Percentiles rank a stretch among this genome's conserved stretches.
Conservation (phyloP, 2,329 filamentous ascomycete species). For the Coniochaeta ligniaria region DNA sequence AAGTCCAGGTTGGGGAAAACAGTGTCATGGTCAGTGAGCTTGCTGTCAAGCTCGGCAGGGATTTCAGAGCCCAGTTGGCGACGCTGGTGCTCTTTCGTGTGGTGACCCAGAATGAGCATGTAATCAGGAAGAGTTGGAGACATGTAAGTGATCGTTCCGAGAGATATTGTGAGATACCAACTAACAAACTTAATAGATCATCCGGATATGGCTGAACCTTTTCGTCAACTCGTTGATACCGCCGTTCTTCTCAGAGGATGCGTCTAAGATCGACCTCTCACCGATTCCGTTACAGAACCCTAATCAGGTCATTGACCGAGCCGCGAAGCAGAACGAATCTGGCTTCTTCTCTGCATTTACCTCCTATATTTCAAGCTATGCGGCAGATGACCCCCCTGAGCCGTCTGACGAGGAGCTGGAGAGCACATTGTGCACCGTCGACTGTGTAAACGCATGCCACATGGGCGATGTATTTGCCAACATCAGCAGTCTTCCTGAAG, state of each 20-base stretch:
- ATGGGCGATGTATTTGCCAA: constrained; percentile 78
- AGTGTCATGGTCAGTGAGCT: constrained; percentile 98
- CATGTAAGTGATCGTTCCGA: constrained; percentile 46
- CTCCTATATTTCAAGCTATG: constrained; percentile 97
- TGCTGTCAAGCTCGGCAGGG: constrained; percentile 88
- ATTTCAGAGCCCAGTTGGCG: constrained; percentile 88
- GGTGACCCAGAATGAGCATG: constrained; percentile 73
- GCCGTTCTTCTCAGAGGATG: constrained; percentile 60
- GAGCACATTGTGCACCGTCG: constrained; percentile 87
- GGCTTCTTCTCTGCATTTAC: constrained; percentile 92
- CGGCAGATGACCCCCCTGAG: constrained; percentile 93
- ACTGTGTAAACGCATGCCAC: constrained; percentile 86
- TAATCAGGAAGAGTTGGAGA: constrained; percentile 72
- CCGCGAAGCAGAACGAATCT: constrained; percentile 66
- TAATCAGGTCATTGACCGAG: constrained; percentile 87
- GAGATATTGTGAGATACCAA: neutral
- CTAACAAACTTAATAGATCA: constrained; percentile 45
- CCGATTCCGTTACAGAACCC: constrained; percentile 86
- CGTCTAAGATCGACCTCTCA: constrained; percentile 62
- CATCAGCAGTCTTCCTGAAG: constrained; percentile 43
- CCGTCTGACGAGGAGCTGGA: constrained; percentile 96
- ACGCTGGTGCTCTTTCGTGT: constrained; percentile 94
- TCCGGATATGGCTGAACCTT: constrained; percentile 89
- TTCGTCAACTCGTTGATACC: constrained; percentile 93
- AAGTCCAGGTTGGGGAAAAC: constrained; percentile 85